Percentiles rank a stretch among this genome's conserved stretches.
Conservation (phyloP, 1,284 basidiomycete genomes). For the Trichosporon coremiiforme region DNA sequence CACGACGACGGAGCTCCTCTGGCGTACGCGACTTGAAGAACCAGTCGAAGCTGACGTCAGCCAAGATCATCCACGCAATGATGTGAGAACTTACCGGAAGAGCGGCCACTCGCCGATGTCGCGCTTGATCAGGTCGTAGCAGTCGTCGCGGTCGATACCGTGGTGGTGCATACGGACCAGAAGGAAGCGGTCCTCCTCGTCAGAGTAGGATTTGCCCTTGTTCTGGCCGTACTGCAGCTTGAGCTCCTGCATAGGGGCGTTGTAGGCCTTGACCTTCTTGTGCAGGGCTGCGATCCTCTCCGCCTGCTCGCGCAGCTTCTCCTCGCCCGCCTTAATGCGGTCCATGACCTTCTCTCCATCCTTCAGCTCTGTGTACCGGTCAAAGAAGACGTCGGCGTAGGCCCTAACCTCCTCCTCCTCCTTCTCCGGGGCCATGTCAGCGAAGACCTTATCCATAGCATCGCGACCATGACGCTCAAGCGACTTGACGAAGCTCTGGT, state of each 20-base stretch:
- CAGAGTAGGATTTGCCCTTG: conserved; percentile 92
- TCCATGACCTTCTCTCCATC: conserved; percentile 80
- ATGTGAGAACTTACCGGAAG: conserved; percentile 62
- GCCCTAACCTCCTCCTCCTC: conserved; percentile 74
- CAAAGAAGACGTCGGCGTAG: conserved; percentile 86
- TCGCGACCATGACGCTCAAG: conserved; percentile 86
- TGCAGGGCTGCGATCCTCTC: conserved; percentile 82
- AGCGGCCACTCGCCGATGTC: conserved; percentile 94
- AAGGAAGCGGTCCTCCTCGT: conserved; percentile 96
- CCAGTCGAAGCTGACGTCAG: conserved; percentile 73
- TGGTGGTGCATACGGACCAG: conserved; percentile 89
- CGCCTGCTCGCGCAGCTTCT: conserved; percentile 65
- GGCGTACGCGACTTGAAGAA: conserved; percentile 96
- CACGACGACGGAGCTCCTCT: conserved; percentile 85
- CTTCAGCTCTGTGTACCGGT: conserved; percentile 82
- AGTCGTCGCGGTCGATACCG: conserved; percentile 86
- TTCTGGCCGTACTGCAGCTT: conserved; percentile 92
- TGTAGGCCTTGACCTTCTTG: conserved; percentile 78
- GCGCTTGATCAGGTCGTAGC: conserved; percentile 93
- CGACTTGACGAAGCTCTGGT: conserved; percentile 84
- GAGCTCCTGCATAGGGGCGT: conserved; percentile 90
- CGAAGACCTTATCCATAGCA: conserved; percentile 64
- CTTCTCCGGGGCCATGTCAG: conserved; percentile 85
- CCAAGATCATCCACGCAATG: neutral
- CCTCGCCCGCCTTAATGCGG: conserved; percentile 79